Conservation (phyloP, 179 eudicot species). For the Amaranthus tricolor region DNA sequence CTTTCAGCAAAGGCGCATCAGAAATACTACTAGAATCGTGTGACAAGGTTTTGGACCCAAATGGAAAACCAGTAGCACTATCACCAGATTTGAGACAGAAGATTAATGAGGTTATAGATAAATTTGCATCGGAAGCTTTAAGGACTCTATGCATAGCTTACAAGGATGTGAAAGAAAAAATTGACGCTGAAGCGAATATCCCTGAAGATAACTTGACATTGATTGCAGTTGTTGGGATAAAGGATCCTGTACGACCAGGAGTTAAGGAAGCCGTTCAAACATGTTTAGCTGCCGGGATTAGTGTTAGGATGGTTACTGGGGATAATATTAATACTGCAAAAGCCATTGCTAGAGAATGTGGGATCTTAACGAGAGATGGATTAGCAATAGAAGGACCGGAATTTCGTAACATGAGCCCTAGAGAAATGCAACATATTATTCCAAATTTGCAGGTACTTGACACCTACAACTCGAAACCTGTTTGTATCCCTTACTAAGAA, state of each 20-base stretch:
- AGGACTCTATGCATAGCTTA: slow-evolving; percentile 78
- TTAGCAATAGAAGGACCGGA: slow-evolving; percentile 78
- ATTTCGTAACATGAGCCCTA: slow-evolving; percentile 48
- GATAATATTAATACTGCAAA: slow-evolving; percentile 84
- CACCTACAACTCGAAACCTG: background rate
- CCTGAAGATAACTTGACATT: slow-evolving; percentile 60
- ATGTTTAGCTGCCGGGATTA: slow-evolving; percentile 72
- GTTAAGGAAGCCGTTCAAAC: slow-evolving; percentile 78
- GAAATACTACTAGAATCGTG: slow-evolving; percentile 67
- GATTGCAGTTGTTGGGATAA: slow-evolving; percentile 72
- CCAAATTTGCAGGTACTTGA: slow-evolving; percentile 65
- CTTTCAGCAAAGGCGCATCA: slow-evolving; percentile 77
- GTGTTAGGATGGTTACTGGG: slow-evolving; percentile 81
- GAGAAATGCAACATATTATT: slow-evolving; percentile 60
- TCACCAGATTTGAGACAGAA: slow-evolving; percentile 44
- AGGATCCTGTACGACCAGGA: slow-evolving; percentile 88
- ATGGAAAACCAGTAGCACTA: slow-evolving; percentile 45
- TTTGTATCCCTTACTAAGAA: background rate
- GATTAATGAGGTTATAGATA: slow-evolving; percentile 46
- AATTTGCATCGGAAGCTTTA: slow-evolving; percentile 68
- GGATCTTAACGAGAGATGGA: slow-evolving; percentile 69
- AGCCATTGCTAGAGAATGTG: slow-evolving; percentile 91
- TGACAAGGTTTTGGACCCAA: slow-evolving; percentile 45
- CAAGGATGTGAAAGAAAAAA: slow-evolving; percentile 40
- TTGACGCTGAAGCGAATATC: slow-evolving; percentile 29